Base-by-base conservation (phyloP, 2,329 filamentous ascomycete species). In the Neonectria punicea region DNA sequence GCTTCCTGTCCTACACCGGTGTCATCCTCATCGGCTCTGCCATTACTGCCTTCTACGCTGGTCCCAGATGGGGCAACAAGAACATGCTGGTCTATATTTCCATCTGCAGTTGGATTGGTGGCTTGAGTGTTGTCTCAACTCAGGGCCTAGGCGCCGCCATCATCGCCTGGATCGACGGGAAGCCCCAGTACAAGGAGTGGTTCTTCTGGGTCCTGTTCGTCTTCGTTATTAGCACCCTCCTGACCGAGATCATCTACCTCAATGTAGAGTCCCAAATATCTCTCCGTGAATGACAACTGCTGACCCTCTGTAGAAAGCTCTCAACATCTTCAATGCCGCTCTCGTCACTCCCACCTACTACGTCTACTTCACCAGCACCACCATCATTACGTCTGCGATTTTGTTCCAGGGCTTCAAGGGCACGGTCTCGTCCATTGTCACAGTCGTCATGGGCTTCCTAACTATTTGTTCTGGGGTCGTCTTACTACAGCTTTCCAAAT, bases 281-380 rank as follows among this genome's bases (percentile, higher is more conserved):
- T 44, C 32, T 13, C 53, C 49, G 36, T 50, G 16, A 67, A 14
- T 67, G 22, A 60, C 51, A 43, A n/a, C 63, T 68, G 64, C 79
- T 85, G 63, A 84, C 70, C 43, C 46, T 4, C 53, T 46, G 63
- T 80, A 98, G 94, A 99, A 99, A 98, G 96, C 96, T 6, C 86
- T 98, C 61, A 98, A 99, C 76, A 81, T 99, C 54, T 98, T 95
- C 85, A 98, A 99, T 75, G 96, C 96, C 41, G 95, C 96, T 8
- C 87, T 99, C 70, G 96, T 99, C 65, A 99, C 96, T 0, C 96
- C 96, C 1, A 99, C 96, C 2, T 99, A 99, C 82, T 99, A 99
- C 79, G 96, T 99, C 70, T 95, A 97, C 83, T 99, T 99, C 78
- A 99, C 96, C 43, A 97, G 91, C 72, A 92, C 94, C 5, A 98